A percentile compares a stretch with the other conserved stretches of the same genome.
phyloP scores from a whole-genome alignment of 257 asterid species.

The Penstemon davidsonii region DNA sequence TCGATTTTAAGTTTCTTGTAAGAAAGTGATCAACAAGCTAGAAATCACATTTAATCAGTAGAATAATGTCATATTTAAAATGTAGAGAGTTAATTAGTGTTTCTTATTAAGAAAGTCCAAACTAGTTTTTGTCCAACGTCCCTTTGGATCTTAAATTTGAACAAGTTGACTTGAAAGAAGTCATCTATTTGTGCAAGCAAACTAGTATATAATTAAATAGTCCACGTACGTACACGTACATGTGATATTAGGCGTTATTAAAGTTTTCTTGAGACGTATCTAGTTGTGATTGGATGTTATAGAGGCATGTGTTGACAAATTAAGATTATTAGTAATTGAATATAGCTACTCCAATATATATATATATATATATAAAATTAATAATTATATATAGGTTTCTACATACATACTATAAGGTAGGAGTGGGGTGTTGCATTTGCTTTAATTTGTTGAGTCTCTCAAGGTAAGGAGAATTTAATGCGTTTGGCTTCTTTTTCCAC shows the following conservation, averaged over 20 bases:
- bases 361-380: background rate
- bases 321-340: no score
- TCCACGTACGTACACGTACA: background rate
- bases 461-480: conserved; percentile 27
- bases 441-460: conserved; percentile 3
- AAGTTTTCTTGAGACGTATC: background rate
- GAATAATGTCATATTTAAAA: no score
- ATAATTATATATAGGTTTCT: background rate
- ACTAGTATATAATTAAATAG: background rate
- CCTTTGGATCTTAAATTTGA: background rate
- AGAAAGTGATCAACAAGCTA: no score
- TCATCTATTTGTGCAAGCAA: background rate
- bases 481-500: background rate
- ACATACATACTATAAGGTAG: conserved; percentile 7
- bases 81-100: no score
- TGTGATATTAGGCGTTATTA: background rate
- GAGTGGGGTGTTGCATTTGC: background rate
- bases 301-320: background rate
- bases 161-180: background rate
- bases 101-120: no score
- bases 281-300: conserved; percentile 1
- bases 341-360: no score
- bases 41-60: no score
- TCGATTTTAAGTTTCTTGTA: no score
- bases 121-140: no score